Conservation (phyloP, 78 protist genomes). For the Blattamonas nauphoetae region DNA sequence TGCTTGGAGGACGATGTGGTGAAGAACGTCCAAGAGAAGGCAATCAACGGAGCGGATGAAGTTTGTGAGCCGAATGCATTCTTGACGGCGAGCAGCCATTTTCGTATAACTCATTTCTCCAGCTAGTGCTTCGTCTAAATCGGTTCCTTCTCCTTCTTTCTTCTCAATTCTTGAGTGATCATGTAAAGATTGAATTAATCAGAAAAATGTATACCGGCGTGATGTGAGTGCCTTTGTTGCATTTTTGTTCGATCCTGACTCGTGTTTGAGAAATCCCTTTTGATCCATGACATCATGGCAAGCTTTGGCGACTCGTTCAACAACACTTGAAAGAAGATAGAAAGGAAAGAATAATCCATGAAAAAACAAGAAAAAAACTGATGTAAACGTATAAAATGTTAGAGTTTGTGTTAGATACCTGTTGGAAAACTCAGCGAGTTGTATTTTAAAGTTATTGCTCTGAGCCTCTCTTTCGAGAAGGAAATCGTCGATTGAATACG, state of each 20-base stretch:
- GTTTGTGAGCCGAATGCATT: not conserved
- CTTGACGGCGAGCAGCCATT: not conserved
- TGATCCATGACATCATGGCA: not conserved
- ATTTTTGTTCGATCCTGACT: too few species aligned
- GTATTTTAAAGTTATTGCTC: not conserved
- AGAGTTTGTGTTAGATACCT: too few species aligned
- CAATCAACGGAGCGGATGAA: conserved; percentile 35
- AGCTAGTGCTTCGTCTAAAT: not conserved
- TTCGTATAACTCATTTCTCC: not conserved
- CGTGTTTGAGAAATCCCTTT: not conserved
- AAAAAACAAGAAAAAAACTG: too few species aligned
- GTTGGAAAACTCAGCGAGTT: not conserved
- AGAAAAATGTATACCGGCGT: too few species aligned
- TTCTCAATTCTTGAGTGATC: too few species aligned
- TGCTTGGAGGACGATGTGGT: not conserved
- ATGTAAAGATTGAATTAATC: too few species aligned
- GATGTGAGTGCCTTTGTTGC: too few species aligned
- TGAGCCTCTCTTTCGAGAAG: not conserved
- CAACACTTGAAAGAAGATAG: too few species aligned
- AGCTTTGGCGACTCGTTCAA: not conserved
- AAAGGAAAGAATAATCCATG: too few species aligned
- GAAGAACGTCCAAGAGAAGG: conserved; percentile 27
- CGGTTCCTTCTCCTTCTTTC: not conserved
- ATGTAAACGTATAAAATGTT: too few species aligned
- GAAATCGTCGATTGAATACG: not conserved